Base-by-base conservation (phyloP, 176 grass and related monocot genomes). In the Calamus simplicifolius region DNA sequence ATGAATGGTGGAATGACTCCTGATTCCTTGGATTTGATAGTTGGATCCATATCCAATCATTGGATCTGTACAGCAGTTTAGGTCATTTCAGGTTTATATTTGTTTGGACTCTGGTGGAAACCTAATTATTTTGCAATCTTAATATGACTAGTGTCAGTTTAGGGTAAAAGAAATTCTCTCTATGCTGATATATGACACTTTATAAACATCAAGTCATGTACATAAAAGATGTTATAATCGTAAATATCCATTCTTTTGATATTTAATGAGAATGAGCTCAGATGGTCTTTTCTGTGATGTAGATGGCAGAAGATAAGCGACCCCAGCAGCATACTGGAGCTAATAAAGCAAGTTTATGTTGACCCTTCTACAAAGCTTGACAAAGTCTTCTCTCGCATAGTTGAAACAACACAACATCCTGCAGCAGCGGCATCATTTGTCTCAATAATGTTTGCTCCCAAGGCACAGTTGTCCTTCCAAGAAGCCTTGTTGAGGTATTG, bases 261-360 rank as follows among this genome's bases (percentile, higher is more conserved):
- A 23, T 49, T 2, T 63, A 61, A 73, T 19, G 53, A 27, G 12
- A 50, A 38, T 23, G 13, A 29, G 15, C n/a, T 73, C 16, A 4
- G 49, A 10, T 70, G 63, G 66, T 72, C 23, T 59, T 25, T 15
- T 74, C 61, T 60, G 4, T 87, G 43, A 62, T 81, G 10, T 62
- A 96, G 91, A 67, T 97, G 93, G 93, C 80, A 85, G 69, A 97
- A 92, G 59, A 85, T 97, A 60, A 88, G 93, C 49, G 84, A 91
- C 18, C 93, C 93, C 0, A 80, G 56, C 59, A 97, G 87, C 73
- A 91, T 97, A 75, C 69, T 66, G 25, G 73, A 82, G 25, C 72
- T 97, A 63, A 73, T 97, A 29, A 91, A 80, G 70, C 93, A 97
- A 92, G 93, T 97, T 16, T 97, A 97, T 61, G 84, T 69, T 18